Conservation (phyloP, 768 basidiomycete genomes). For the Rhizopogon salebrosus region DNA sequence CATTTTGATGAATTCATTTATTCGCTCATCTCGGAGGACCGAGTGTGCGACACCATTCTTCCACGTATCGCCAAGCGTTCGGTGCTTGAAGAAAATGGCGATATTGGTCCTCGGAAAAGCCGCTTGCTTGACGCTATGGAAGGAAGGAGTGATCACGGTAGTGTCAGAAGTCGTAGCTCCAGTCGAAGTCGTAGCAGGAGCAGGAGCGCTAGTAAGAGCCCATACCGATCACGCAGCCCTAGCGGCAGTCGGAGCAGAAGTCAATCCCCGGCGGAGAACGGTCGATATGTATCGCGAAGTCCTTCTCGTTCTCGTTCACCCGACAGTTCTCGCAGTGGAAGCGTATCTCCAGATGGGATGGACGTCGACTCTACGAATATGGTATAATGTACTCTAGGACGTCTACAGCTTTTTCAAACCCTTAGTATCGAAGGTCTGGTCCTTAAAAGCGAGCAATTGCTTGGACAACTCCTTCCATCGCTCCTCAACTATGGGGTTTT, state of each 20-base stretch:
- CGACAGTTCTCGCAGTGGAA: conserved; percentile 52
- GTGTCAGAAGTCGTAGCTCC: conserved; percentile 34
- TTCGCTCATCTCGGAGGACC: conserved; percentile 76
- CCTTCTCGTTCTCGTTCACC: conserved; percentile 49
- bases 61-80: conserved; percentile 84
- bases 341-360: conserved; percentile 56
- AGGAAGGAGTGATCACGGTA: conserved; percentile 54
- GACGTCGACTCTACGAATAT: conserved; percentile 26
- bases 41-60: conserved; percentile 94
- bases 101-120: conserved; percentile 81
- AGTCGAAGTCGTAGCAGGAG: conserved; percentile 22
- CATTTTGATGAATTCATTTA: conserved; percentile 93
- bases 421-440: conserved; percentile 26
- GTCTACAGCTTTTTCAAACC: conserved; percentile 17
- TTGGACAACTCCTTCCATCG: conserved; percentile 64
- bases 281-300: conserved; percentile 62
- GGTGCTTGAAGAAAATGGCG: conserved; percentile 87
- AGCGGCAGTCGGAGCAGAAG: conserved; percentile 15
- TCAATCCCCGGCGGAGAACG: conserved; percentile 38
- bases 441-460: conserved; percentile 52
- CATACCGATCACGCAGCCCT: conserved; percentile 20
- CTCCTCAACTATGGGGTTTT: conserved; percentile 61
- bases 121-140: conserved; percentile 87
- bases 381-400: conserved; percentile 8
- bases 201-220: conserved; percentile 24